A percentile compares a stretch with the other conserved stretches of the same genome.
Evolutionary conservation across 352 stramenopile genomes (phyloP).

Genomic region (Phytophthora litchii): DNA sequence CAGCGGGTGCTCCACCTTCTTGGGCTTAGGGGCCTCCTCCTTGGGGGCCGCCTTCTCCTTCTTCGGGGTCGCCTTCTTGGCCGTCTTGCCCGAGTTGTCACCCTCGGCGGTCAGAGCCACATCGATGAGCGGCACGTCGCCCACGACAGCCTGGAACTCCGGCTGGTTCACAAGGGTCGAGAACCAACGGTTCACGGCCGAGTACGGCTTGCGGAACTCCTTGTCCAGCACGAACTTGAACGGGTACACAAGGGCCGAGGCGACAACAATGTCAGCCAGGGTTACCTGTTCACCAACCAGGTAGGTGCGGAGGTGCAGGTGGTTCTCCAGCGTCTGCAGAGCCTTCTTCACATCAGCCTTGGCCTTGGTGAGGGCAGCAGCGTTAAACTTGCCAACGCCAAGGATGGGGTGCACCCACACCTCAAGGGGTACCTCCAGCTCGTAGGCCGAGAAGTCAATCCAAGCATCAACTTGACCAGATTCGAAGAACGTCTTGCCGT

Average conservation of each 20-base stretch:
- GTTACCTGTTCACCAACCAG: slow-evolving; percentile 93
- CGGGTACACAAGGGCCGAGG: slow-evolving; percentile 91
- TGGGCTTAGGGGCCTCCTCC: slow-evolving; percentile 58
- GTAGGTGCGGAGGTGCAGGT: slow-evolving; percentile 91
- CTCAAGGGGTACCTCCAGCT: slow-evolving; percentile 92
- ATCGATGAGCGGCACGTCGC: slow-evolving; percentile 88
- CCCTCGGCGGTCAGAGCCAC: slow-evolving; percentile 68
- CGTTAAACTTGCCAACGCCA: slow-evolving; percentile 84
- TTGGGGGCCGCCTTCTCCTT: slow-evolving; percentile 49
- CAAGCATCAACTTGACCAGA: slow-evolving; percentile 92
- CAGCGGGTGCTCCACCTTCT: slow-evolving; percentile 88
- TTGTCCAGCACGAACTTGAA: slow-evolving; percentile 94
- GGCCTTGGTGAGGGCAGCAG: slow-evolving; percentile 78
- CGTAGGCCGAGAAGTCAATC: slow-evolving; percentile 92
- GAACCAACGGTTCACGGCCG: slow-evolving; percentile 93
- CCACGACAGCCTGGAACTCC: slow-evolving; percentile 93
- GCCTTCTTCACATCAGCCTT: slow-evolving; percentile 88
- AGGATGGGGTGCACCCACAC: slow-evolving; percentile 91
- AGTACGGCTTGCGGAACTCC: slow-evolving; percentile 88
- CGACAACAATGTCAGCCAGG: slow-evolving; percentile 93
- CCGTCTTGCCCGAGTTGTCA: slow-evolving; percentile 47
- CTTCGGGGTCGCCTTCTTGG: slow-evolving; percentile 44
- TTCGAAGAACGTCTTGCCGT: slow-evolving; percentile 91
- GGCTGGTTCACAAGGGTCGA: slow-evolving; percentile 92
- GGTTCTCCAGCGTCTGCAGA: slow-evolving; percentile 87